These are phyloP conservation scores for Entomortierella chlamydospora DNA, from an alignment of 192 early-diverging fungal species.

Conservation along the genomic window DNA sequence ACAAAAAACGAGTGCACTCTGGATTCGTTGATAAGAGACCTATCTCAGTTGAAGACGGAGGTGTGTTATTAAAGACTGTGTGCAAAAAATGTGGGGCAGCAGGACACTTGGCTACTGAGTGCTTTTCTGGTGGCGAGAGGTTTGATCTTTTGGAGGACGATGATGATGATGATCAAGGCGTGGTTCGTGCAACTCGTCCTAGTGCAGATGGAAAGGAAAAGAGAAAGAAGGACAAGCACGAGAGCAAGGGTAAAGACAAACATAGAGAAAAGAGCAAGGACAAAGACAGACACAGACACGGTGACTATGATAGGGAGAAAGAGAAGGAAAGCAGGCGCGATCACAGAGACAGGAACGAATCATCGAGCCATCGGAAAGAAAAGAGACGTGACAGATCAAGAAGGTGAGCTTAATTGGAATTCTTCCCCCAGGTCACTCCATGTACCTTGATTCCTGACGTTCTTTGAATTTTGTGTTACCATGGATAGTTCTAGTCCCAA, in stretches of 20 bases:
- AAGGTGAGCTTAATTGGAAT: conserved; percentile 12
- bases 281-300: neutral
- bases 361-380: conserved; percentile 20
- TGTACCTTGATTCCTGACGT: neutral
- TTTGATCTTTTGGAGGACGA: conserved; percentile 53
- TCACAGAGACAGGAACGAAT: conserved; percentile 13
- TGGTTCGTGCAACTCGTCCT: neutral
- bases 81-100: conserved; percentile 58
- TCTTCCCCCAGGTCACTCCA: no score
- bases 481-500: conserved; percentile 33
- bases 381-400: conserved; percentile 28
- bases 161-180: conserved; percentile 7
- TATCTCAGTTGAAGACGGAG: conserved; percentile 53
- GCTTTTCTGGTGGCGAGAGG: conserved; percentile 42
- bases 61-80: conserved; percentile 45
- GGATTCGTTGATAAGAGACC: conserved; percentile 49
- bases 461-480: neutral
- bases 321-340: conserved; percentile 7
- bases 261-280: conserved; percentile 18
- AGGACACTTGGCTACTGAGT: conserved; percentile 53
- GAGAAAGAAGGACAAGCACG: conserved; percentile 54
- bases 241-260: conserved; percentile 52
- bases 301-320: conserved; percentile 12
- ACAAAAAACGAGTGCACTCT: conserved; percentile 38
- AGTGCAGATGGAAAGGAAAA: conserved; percentile 38